phyloP scores from a whole-genome alignment of 2,329 filamentous ascomycete genomes.

The Neofusicoccum sp. region DNA sequence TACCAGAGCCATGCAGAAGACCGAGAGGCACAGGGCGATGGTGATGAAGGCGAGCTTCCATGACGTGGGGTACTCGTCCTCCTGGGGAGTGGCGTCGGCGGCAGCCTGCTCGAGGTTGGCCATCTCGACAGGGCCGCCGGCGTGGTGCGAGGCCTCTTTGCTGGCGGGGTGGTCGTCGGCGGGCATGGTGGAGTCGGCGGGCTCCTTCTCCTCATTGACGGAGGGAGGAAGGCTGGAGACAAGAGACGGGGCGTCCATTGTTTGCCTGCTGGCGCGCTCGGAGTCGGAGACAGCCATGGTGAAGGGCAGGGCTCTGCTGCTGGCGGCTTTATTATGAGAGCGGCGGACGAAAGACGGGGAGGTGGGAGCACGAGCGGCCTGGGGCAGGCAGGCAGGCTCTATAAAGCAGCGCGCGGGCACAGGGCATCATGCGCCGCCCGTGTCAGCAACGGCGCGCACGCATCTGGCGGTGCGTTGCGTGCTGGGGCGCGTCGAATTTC shows the following conservation, averaged over 20 bases:
- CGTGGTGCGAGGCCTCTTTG: slow-evolving; percentile 13
- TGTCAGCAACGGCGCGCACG: not conserved
- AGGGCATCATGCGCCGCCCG: not conserved
- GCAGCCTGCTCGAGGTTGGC: slow-evolving; percentile 18
- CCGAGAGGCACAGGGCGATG: slow-evolving; percentile 28
- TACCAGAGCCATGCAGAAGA: slow-evolving; percentile 29
- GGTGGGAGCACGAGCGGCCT: not conserved
- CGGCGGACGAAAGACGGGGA: not conserved
- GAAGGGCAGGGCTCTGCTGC: not conserved
- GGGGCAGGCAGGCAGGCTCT: not conserved
- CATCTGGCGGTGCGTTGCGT: not conserved
- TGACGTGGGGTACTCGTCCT: slow-evolving; percentile 34
- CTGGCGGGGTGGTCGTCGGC: slow-evolving; percentile 17
- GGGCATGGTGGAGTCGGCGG: slow-evolving; percentile 26
- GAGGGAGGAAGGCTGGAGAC: slow-evolving; percentile 19
- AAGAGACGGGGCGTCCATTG: slow-evolving; percentile 6
- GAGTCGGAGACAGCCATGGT: not conserved
- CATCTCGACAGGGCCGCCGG: slow-evolving; percentile 11
- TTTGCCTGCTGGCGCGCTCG: not conserved
- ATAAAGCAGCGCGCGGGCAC: not conserved
- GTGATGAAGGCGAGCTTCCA: slow-evolving; percentile 29
- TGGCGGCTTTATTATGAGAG: not conserved
- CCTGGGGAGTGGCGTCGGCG: slow-evolving; percentile 21
- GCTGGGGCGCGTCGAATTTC: not conserved
- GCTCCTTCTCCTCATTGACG: slow-evolving; percentile 30